Evolutionary conservation across 768 basidiomycete species (phyloP).

Genomic region (Lentinula aciculospora): DNA sequence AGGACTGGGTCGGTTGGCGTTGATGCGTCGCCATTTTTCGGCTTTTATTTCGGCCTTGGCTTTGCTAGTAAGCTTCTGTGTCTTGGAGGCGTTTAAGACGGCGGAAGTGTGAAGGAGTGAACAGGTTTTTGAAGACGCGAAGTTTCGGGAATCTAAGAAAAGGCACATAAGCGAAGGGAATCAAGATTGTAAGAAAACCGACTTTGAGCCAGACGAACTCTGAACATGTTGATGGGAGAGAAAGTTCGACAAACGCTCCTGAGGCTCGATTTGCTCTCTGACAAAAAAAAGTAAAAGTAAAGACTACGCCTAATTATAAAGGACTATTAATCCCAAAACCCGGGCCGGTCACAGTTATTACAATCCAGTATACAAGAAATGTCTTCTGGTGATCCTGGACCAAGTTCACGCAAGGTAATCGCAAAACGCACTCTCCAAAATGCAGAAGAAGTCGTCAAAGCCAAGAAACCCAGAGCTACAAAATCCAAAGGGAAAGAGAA

Average conservation of each 20-base stretch:
- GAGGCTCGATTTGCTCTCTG: too few relatives aligned
- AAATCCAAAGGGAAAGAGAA: not conserved
- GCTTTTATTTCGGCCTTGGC: conserved; percentile 41
- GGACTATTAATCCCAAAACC: not conserved
- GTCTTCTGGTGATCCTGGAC: not conserved
- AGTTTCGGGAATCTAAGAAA: conserved; percentile 26
- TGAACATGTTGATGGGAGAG: conserved; percentile 19
- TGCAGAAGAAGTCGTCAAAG: not conserved
- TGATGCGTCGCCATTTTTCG: conserved; percentile 30
- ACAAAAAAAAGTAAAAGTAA: too few relatives aligned
- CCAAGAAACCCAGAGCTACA: not conserved
- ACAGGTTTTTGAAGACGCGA: conserved; percentile 32
- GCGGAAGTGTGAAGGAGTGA: conserved; percentile 44
- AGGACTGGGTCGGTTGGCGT: conserved; percentile 50
- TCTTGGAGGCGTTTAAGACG: conserved; percentile 24
- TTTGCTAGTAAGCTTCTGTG: conserved; percentile 32
- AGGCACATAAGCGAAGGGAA: not conserved
- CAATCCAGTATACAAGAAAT: too few relatives aligned
- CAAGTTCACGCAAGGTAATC: not conserved
- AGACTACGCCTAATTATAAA: too few relatives aligned
- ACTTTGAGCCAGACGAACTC: conserved; percentile 23
- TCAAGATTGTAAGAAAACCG: conserved; percentile 6
- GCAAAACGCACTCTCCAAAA: not conserved
- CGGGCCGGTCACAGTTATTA: conserved; percentile 1
- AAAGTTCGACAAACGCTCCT: not conserved